A percentile compares a stretch with the other conserved stretches of the same genome.
These are phyloP conservation scores for Xylaria flabelliformis DNA, from an alignment of 495 filamentous ascomycete genomes.

Conservation along the genomic window DNA sequence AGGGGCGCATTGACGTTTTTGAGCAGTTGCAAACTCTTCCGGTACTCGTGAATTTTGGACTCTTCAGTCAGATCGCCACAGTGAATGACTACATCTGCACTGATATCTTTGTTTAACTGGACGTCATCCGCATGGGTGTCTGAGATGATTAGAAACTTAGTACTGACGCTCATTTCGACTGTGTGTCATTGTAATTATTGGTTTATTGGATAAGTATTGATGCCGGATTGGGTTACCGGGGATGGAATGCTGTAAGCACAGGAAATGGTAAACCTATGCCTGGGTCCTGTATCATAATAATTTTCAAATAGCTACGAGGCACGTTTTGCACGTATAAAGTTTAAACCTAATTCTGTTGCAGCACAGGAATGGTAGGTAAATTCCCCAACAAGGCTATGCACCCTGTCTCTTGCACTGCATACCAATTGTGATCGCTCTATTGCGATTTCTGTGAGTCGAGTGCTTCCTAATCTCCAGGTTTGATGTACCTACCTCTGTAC, in stretches of 20 bases:
- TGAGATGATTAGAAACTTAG: slow-evolving; percentile 62
- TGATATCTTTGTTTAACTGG: slow-evolving; percentile 4
- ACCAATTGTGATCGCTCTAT: slow-evolving; percentile 1
- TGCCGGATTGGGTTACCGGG: no score
- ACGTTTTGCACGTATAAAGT: no score
- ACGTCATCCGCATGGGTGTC: slow-evolving; percentile 61
- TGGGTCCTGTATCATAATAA: no score
- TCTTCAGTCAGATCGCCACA: slow-evolving; percentile 75
- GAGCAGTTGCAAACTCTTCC: slow-evolving; percentile 61
- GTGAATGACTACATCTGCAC: slow-evolving; percentile 71
- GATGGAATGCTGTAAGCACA: no score
- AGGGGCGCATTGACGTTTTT: slow-evolving; percentile 64
- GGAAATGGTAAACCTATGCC: no score
- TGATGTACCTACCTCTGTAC: slow-evolving; percentile 19
- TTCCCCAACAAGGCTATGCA: background rate
- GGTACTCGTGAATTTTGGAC: slow-evolving; percentile 63
- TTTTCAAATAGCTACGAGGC: no score
- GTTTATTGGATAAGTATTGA: no score
- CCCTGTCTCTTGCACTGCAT: background rate
- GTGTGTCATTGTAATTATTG: no score
- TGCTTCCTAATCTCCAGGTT: slow-evolving; percentile 17
- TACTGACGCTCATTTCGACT: slow-evolving; percentile 14
- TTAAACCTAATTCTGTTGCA: no score
- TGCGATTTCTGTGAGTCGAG: slow-evolving; percentile 24
- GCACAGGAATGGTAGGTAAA: background rate